These are phyloP conservation scores for Ogataea pilisensis DNA, from an alignment of 805 yeast species.

Conservation along the genomic window DNA sequence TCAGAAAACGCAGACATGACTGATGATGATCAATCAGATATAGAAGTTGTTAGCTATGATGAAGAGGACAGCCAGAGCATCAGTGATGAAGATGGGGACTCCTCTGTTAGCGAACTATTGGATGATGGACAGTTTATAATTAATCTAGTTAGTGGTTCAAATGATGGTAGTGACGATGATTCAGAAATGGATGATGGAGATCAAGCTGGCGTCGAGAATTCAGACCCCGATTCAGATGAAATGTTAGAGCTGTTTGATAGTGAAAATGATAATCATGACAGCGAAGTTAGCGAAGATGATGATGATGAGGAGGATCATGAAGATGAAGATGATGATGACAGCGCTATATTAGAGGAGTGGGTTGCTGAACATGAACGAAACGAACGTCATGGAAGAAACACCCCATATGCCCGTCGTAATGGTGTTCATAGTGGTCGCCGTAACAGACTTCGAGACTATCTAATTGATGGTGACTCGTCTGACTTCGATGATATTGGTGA, in stretches of 20 bases:
- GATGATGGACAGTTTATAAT: slow-evolving; percentile 26
- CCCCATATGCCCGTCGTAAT: not conserved
- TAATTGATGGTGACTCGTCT: slow-evolving; percentile 11
- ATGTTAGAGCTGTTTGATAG: slow-evolving; percentile 16
- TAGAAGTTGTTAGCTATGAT: slow-evolving; percentile 12
- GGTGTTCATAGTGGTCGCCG: slow-evolving; percentile 3
- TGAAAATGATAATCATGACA: slow-evolving; percentile 16
- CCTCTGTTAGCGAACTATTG: slow-evolving; percentile 22
- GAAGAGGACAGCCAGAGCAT: slow-evolving; percentile 5
- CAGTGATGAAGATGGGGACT: slow-evolving; percentile 13
- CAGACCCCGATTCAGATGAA: slow-evolving; percentile 12
- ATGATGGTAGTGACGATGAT: slow-evolving; percentile 15
- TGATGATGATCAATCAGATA: slow-evolving; percentile 12
- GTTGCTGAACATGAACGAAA: slow-evolving; percentile 27
- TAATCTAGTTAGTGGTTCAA: slow-evolving; percentile 28
- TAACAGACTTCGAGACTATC: slow-evolving; percentile 7
- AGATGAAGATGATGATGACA: slow-evolving; percentile 25
- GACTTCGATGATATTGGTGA: slow-evolving; percentile 1
- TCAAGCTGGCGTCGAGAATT: slow-evolving; percentile 17
- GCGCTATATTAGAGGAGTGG: slow-evolving; percentile 31
- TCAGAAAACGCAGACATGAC: slow-evolving; percentile 16
- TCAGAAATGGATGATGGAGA: slow-evolving; percentile 22
- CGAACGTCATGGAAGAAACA: slow-evolving; percentile 17
- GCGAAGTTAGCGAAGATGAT: slow-evolving; percentile 24
- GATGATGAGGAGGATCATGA: slow-evolving; percentile 12